A percentile compares a stretch with the other conserved stretches of the same genome.
Conservation (phyloP, 495 filamentous ascomycete genomes). For the Lasiosphaeris hirsuta region DNA sequence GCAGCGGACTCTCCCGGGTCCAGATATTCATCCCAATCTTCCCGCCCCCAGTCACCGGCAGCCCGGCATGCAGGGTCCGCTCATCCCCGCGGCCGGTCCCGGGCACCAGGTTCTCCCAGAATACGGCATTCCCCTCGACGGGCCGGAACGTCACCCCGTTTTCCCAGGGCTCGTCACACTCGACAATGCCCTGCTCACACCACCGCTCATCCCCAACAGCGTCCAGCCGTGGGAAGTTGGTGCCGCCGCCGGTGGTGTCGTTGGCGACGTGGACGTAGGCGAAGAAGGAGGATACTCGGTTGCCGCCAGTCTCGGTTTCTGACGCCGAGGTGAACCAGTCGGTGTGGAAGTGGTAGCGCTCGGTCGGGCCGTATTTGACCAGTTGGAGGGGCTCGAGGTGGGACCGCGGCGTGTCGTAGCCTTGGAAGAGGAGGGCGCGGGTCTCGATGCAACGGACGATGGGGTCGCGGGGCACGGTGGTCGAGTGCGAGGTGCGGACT, state of each 20-base stretch:
- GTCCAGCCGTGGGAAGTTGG: conserved; percentile 50
- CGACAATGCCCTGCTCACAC: conserved; percentile 53
- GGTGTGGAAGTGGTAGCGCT: conserved; percentile 53
- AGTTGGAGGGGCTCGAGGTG: conserved; percentile 54
- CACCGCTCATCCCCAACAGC: conserved; percentile 44
- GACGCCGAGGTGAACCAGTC: conserved; percentile 52
- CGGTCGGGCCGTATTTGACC: conserved; percentile 47
- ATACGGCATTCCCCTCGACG: conserved; percentile 67
- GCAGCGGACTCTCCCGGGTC: conserved; percentile 45
- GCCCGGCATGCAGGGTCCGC: conserved; percentile 66
- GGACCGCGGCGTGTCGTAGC: conserved; percentile 45
- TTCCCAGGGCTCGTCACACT: conserved; percentile 52
- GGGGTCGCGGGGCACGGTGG: conserved; percentile 48
- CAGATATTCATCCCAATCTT: conserved; percentile 86
- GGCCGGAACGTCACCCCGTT: conserved; percentile 66
- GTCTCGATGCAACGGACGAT: conserved; percentile 65
- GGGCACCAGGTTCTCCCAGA: conserved; percentile 66
- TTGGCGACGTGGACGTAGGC: conserved; percentile 49
- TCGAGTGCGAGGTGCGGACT: conserved; percentile 45
- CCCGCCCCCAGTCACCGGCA: conserved; percentile 61
- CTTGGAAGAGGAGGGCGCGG: conserved; percentile 68
- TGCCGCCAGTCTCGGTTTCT: conserved; percentile 43
- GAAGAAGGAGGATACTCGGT: conserved; percentile 53
- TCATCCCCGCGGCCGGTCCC: conserved; percentile 55
- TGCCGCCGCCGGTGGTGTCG: conserved; percentile 53